Conservation (phyloP, 805 yeast species). For the Scheffersomyces lignosus region DNA sequence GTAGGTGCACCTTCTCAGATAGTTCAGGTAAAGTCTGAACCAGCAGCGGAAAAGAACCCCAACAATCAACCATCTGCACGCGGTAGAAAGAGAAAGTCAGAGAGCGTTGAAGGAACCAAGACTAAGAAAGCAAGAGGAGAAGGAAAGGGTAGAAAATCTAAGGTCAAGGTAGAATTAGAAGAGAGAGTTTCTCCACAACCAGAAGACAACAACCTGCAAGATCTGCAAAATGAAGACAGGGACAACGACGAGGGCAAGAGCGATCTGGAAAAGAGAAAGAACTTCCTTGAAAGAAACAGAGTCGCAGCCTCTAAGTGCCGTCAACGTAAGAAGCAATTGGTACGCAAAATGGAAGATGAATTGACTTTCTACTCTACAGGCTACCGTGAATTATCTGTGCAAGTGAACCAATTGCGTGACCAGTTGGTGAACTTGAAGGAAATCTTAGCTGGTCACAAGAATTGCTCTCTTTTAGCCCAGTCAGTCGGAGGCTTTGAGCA, state of each 20-base stretch:
- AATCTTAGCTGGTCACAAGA: constrained; percentile 50
- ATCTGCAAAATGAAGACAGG: constrained; percentile 4
- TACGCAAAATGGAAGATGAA: constrained; percentile 80
- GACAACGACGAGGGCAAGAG: constrained; percentile 8
- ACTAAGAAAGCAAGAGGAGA: constrained; percentile 5
- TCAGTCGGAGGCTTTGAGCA: constrained; percentile 49
- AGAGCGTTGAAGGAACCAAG: background rate
- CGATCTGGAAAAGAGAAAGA: constrained; percentile 57
- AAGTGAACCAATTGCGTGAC: constrained; percentile 58
- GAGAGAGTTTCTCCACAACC: background rate
- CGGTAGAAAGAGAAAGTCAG: constrained; percentile 7
- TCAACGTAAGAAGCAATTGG: constrained; percentile 87
- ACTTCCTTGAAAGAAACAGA: constrained; percentile 84
- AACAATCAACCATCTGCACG: constrained; percentile 1
- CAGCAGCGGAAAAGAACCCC: background rate
- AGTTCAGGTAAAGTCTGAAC: background rate
- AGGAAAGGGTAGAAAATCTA: constrained; percentile 3
- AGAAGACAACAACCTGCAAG: constrained; percentile 7
- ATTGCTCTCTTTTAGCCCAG: constrained; percentile 41
- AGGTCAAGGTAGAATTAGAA: constrained; percentile 9
- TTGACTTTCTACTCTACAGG: constrained; percentile 68
- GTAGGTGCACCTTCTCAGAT: background rate
- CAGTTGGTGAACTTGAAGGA: constrained; percentile 53
- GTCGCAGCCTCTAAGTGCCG: constrained; percentile 96
- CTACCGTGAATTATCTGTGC: constrained; percentile 62